Evolutionary conservation across 1,284 basidiomycete species (phyloP).

Genomic region (Sutorius eximius): DNA sequence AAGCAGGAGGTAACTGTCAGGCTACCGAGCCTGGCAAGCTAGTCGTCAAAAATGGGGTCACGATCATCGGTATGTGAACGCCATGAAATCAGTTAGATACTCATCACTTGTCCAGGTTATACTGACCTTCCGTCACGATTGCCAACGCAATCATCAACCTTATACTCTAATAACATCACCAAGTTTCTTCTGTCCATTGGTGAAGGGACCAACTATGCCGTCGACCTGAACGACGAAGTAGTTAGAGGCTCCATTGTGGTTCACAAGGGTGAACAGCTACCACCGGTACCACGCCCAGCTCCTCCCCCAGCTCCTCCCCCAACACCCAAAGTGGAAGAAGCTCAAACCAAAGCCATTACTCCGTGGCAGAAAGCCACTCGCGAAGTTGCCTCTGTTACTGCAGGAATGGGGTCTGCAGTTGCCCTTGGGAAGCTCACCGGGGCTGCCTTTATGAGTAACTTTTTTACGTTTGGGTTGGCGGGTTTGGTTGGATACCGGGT

Average conservation of each 20-base stretch:
- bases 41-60: conserved; percentile 67
- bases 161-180: conserved; percentile 88
- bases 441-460: conserved; percentile 79
- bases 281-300: conserved; percentile 62
- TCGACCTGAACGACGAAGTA: conserved; percentile 81
- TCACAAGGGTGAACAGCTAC: conserved; percentile 65
- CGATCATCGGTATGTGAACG: conserved; percentile 60
- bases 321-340: conserved; percentile 51
- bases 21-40: conserved; percentile 76
- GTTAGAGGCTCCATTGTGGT: conserved; percentile 76
- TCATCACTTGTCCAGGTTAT: conserved; percentile 50
- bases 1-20: conserved; percentile 83
- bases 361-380: conserved; percentile 79
- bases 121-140: conserved; percentile 81
- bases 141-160: conserved; percentile 81
- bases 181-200: conserved; percentile 84
- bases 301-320: conserved; percentile 60
- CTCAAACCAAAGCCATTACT: conserved; percentile 62
- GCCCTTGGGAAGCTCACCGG: conserved; percentile 77
- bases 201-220: conserved; percentile 56
- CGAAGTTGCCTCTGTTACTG: conserved; percentile 70
- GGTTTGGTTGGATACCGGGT: conserved; percentile 83
- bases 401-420: conserved; percentile 70
- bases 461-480: conserved; percentile 82
- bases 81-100: background rate